Conservation (phyloP, 1,284 basidiomycete genomes). For the Porogramme epimiltina region DNA sequence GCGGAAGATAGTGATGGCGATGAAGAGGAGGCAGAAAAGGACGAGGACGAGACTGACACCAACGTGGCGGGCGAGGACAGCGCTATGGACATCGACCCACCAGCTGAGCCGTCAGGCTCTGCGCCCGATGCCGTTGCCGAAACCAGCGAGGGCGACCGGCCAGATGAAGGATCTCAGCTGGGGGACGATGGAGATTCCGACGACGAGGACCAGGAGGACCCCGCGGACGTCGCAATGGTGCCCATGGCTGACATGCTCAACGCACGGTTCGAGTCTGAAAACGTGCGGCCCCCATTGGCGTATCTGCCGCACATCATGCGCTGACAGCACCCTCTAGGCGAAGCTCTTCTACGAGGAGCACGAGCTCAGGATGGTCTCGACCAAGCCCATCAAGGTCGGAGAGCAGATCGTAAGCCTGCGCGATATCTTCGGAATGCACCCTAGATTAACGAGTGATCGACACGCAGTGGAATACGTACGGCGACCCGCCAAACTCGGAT, state of each 20-base stretch:
- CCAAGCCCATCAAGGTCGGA: conserved; percentile 72
- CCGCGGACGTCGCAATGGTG: conserved; percentile 87
- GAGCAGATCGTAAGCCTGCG: conserved; percentile 80
- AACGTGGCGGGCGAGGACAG: conserved; percentile 35
- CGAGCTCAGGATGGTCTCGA: conserved; percentile 81
- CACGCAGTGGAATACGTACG: conserved; percentile 91
- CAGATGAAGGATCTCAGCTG: conserved; percentile 21
- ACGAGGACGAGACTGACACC: conserved; percentile 3
- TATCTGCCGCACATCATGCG: neutral
- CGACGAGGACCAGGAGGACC: conserved; percentile 64
- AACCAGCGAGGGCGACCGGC: conserved; percentile 31
- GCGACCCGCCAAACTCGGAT: conserved; percentile 93
- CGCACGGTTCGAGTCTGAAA: conserved; percentile 84
- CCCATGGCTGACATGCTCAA: conserved; percentile 97
- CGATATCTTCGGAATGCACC: neutral
- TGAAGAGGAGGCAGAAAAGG: conserved; percentile 40
- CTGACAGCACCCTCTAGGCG: conserved; percentile 49
- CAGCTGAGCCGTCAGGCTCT: conserved; percentile 52
- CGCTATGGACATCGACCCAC: conserved; percentile 43
- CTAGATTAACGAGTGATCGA: neutral
- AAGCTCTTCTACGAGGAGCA: conserved; percentile 82
- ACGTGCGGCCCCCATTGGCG: conserved; percentile 51
- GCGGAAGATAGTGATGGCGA: conserved; percentile 47
- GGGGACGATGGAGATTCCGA: conserved; percentile 42
- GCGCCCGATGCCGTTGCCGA: conserved; percentile 27